Evolutionary conservation across 306 rosid species (phyloP), one percentile per base, ranked within the genome.

Genomic region (Ammopiptanthus mongolicus): DNA sequence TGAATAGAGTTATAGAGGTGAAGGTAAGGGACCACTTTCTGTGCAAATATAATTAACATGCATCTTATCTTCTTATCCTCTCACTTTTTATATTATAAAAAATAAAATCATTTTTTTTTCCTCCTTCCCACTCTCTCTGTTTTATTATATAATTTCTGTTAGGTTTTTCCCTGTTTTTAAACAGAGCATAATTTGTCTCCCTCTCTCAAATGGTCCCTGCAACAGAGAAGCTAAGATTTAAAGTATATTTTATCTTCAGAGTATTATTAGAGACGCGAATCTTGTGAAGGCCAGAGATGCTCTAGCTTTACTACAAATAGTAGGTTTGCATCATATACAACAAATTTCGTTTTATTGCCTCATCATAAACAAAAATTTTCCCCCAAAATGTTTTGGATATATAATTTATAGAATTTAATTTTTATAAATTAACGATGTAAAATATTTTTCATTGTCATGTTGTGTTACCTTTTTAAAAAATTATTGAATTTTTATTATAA

Each of bases 11-110:
- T n/a, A n/a, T n/a, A n/a, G n/a, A 36, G 77, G 28, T 56, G 50
- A 67, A 66, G 47, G 64, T 28, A 9, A 56, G 76, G 89, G 92
- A 84, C 92, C 92, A 84, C 83, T 67, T 56, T 84, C 76, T 82
- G 58, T 51, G 56, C 78, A 60, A 36, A 47, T 81, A 48, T 62
- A 69, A 74, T 75, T 61, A 66, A 63, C 75, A 66, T 52, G 57
- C 75, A 66, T 52, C 85, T 84, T 80, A 77, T 80, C 85, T 72
- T 65, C 79, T 82, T 84, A 77, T 83, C 86, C 73, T 48, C 78
- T 73, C 74, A 76, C 69, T 62, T 69, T 34, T 69, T 61, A 18
- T 47, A 50, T 39, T 3, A 71, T 61, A 6, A 39, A 37, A 63
- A 23, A 23, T n/a, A 25, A 25, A 25, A 25, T 25, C 19, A 0